A percentile compares a stretch with the other conserved stretches of the same genome.
Conservation (phyloP, 352 stramenopile genomes). For the Pythium aquatile region DNA sequence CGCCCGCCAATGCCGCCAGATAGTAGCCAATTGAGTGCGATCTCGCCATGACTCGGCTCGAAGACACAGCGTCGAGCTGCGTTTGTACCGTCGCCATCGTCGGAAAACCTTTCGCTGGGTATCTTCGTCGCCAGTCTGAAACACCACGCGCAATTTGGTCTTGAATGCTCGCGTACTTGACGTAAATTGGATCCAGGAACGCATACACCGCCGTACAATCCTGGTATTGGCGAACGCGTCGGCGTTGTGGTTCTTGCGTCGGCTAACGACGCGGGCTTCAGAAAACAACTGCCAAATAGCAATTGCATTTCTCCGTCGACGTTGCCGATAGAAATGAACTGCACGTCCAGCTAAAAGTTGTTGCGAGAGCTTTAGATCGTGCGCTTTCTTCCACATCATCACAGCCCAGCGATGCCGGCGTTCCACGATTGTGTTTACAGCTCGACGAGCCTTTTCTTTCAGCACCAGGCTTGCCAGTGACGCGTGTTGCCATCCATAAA, state of each 20-base stretch:
- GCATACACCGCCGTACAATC: conserved; percentile 6
- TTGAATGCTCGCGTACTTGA: conserved; percentile 13
- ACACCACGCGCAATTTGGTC: conserved; percentile 12
- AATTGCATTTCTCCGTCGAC: not conserved
- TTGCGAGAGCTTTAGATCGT: not conserved
- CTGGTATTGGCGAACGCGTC: not conserved
- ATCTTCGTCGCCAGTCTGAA: conserved; percentile 16
- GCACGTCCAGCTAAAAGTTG: not conserved
- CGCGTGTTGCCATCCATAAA: conserved; percentile 21
- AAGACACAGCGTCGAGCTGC: not conserved
- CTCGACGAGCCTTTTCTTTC: not conserved
- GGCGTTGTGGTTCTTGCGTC: not conserved
- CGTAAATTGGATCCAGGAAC: conserved; percentile 8
- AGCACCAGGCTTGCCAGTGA: conserved; percentile 2
- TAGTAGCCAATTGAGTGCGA: not conserved
- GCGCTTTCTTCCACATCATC: not conserved
- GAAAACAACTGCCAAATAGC: not conserved
- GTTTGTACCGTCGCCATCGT: conserved; percentile 19
- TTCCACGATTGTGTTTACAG: not conserved
- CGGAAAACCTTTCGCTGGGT: conserved; percentile 4
- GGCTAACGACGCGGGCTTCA: not conserved
- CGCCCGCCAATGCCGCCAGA: conserved; percentile 13
- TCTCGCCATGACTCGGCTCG: conserved; percentile 2
- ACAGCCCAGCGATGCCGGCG: not conserved
- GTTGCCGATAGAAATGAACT: not conserved